phyloP scores from a whole-genome alignment of 768 basidiomycete species.

The Asterophora lycoperdoides region DNA sequence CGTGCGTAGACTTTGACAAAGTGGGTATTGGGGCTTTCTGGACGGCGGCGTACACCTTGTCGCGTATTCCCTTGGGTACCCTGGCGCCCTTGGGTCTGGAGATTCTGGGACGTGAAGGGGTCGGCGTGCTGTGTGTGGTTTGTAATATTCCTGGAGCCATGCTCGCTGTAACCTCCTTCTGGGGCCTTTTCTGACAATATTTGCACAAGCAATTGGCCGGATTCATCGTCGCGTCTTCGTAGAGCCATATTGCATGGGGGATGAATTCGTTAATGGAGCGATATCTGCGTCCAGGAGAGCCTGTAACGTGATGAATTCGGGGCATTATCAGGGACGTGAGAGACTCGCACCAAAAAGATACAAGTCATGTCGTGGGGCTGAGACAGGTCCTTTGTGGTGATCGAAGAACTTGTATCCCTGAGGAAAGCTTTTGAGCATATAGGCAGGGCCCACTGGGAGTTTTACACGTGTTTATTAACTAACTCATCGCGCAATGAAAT shows the following conservation, averaged over 20 bases:
- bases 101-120: slow-evolving; percentile 21
- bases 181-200: slow-evolving; percentile 68
- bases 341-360: slow-evolving; percentile 64
- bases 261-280: slow-evolving; percentile 84
- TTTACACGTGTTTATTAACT: slow-evolving; percentile 4
- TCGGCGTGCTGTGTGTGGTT: slow-evolving; percentile 22
- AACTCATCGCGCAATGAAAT: not conserved
- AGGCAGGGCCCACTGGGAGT: slow-evolving; percentile 44
- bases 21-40: slow-evolving; percentile 31
- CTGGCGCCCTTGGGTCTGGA: slow-evolving; percentile 19
- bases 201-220: slow-evolving; percentile 64
- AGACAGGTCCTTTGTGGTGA: slow-evolving; percentile 62
- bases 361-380: slow-evolving; percentile 61
- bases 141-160: slow-evolving; percentile 38
- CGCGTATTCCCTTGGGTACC: slow-evolving; percentile 22
- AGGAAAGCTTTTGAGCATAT: slow-evolving; percentile 65
- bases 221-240: slow-evolving; percentile 46
- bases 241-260: slow-evolving; percentile 80
- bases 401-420: slow-evolving; percentile 66
- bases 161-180: slow-evolving; percentile 62
- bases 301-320: slow-evolving; percentile 27
- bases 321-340: not conserved
- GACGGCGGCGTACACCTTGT: slow-evolving; percentile 38
- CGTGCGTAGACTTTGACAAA: slow-evolving; percentile 28
- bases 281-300: slow-evolving; percentile 49